Base-by-base conservation (phyloP, 192 early-diverging fungal species). In the Coemansia sp. region DNA sequence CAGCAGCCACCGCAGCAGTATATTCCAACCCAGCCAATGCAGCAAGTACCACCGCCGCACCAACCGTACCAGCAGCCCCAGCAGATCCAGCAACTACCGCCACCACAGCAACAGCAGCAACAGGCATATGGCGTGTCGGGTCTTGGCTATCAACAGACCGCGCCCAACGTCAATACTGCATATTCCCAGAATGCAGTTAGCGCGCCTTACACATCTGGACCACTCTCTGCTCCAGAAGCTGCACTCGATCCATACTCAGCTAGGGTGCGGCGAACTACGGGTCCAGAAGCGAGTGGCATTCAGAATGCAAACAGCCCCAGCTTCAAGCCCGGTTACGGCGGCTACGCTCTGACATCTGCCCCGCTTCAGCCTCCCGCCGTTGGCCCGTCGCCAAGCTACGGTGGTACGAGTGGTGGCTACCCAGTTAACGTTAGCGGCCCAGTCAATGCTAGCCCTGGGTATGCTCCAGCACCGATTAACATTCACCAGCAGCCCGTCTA, bases 281-380 rank as follows among this genome's bases (percentile, higher is more conserved):
- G 62, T 3, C 44, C 55, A 19, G 71, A 74, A 58, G 39, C 65
- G n/a, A 75, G 45, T 27, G 34, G 61, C 5, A 24, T 70, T 20
- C 62, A 69, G 15, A 65, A 68, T 20, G 38, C 65, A 17, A 65
- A 36, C 15, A 61, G 20, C 65, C 36, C 71, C 4, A 68, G 41
- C 65, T 77, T 71, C 72, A 74, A 77, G 63, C 75, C 71, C 0
- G 80, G 69, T 0, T 77, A 82, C 55, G 75, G 75, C 17, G 72
- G 80, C 4, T 77, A 82, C 38, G 48, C 75, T 34, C 56, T 74
- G 32, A 46, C 70, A 3, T 40, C 70, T 32, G 74, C 68, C 7
- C 76, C 70, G 19, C 64, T 69, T 19, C 76, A 78, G 62, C 9
- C 13, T 19, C 17, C 69, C 7, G 34, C 22, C 3, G 17, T 64